phyloP scores from a whole-genome alignment of 495 filamentous ascomycete genomes.

The Massariosphaeria phaeospora region DNA sequence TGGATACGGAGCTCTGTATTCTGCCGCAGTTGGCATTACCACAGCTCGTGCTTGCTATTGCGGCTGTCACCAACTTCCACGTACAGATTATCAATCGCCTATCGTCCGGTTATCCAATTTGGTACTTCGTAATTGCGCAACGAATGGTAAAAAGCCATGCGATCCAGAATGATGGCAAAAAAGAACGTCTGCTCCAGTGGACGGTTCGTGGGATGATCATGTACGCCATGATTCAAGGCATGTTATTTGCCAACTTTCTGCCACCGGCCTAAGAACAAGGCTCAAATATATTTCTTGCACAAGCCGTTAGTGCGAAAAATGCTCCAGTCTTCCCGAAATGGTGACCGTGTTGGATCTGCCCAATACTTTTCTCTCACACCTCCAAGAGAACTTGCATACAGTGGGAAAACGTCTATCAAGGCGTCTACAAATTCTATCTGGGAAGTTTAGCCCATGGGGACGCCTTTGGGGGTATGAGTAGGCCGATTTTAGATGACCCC shows the following conservation, averaged over 20 bases:
- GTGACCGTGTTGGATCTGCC: too few relatives aligned
- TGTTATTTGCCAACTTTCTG: conserved; percentile 23
- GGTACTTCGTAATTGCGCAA: conserved; percentile 67
- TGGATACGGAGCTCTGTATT: conserved; percentile 12
- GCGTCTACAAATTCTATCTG: too few relatives aligned
- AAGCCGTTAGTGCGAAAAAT: too few relatives aligned
- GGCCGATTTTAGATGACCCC: too few relatives aligned
- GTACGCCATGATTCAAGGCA: conserved; percentile 25
- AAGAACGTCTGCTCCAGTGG: conserved; percentile 14
- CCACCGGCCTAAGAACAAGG: conserved; percentile 25
- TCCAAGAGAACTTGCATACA: too few relatives aligned
- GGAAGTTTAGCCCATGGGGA: too few relatives aligned
- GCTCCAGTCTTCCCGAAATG: too few relatives aligned
- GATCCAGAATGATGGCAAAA: conserved; percentile 11
- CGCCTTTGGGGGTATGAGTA: too few relatives aligned
- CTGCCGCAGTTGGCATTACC: conserved; percentile 59
- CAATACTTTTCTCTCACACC: too few relatives aligned
- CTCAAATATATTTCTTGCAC: too few relatives aligned
- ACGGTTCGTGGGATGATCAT: conserved; percentile 65
- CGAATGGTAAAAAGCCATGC: conserved; percentile 28
- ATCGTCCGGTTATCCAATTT: conserved; percentile 80
- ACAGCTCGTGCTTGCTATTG: conserved; percentile 64
- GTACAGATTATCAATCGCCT: conserved; percentile 90
- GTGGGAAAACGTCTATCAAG: too few relatives aligned
- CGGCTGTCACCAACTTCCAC: conserved; percentile 76